A percentile compares a stretch with the other conserved stretches of the same genome.
Evolutionary conservation across 1,139 yeast genomes (phyloP).

Genomic region (Yamadazyma sp.): DNA sequence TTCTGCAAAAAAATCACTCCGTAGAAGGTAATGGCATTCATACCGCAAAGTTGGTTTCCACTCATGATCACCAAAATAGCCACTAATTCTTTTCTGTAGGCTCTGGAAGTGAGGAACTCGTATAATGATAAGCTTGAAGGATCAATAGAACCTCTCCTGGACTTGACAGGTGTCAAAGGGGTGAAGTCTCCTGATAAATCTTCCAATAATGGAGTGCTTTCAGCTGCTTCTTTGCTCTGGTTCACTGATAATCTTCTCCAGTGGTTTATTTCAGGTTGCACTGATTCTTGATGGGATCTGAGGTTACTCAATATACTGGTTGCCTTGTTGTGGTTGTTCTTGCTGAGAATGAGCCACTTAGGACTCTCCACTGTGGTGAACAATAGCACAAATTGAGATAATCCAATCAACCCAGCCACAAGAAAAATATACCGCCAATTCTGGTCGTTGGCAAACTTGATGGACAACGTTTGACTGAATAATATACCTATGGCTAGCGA

Average conservation of each 20-base stretch:
- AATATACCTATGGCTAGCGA: conserved; percentile 38
- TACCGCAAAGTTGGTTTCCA: conserved; percentile 42
- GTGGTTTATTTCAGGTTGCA: conserved; percentile 35
- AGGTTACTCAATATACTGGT: conserved; percentile 25
- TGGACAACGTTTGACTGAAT: conserved; percentile 32
- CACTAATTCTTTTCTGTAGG: conserved; percentile 26
- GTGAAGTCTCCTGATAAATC: conserved; percentile 9
- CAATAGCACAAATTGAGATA: conserved; percentile 29
- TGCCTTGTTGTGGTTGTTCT: conserved; percentile 30
- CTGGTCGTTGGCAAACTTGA: conserved; percentile 32
- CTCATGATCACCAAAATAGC: conserved; percentile 37
- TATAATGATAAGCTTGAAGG: conserved; percentile 25
- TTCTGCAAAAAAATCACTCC: conserved; percentile 34
- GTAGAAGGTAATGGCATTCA: conserved; percentile 42
- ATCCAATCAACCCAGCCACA: conserved; percentile 25
- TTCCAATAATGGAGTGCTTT: conserved; percentile 15
- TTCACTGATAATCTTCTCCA: conserved; percentile 32
- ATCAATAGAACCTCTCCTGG: conserved; percentile 29
- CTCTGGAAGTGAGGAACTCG: conserved; percentile 22
- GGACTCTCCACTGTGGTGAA: conserved; percentile 40
- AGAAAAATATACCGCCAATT: conserved; percentile 37
- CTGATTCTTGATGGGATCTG: conserved; percentile 30
- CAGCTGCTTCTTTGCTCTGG: conserved; percentile 8
- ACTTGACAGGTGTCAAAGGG: conserved; percentile 8
- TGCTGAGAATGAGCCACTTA: conserved; percentile 37